Evolutionary conservation across 2,329 filamentous ascomycete genomes (phyloP), one percentile per base, ranked within the genome.

Genomic region (Ascomycota sp.): DNA sequence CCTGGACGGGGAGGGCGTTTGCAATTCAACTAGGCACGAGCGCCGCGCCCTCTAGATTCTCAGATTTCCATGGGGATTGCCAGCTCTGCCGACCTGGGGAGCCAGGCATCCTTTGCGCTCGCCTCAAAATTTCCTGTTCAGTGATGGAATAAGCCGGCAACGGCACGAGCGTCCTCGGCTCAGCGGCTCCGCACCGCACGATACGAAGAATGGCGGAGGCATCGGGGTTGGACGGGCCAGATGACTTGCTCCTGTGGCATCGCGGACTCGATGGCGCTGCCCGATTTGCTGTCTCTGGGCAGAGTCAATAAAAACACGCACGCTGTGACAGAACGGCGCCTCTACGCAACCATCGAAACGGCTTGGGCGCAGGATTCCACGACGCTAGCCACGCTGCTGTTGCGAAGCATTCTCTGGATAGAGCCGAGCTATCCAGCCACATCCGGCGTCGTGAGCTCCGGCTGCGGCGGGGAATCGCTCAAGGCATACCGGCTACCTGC

Each of bases 341-440:
- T 29, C 27, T 32, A 32, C 31, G 8, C 23, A 9, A 11, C 20
- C 6, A 9, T 32, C 20, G 15, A 26, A 20, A 10, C 23, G 7
- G 12, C 6, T 4, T 32, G 27, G 27, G n/a, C 20, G 4, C 7
- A 2, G 17, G 11, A 23, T 7, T 5, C 21, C 8, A 19, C 19
- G 27, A 12, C 31, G 13, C 31, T 23, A 2, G 10, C 27, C 17
- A 8, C 20, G 11, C 20, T 19, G n/a, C 20, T 32, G 19, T 25
- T 32, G 2, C 27, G 31, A 26, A 29, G 23, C 23, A 12, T 32
- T 11, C 27, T 32, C 27, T 32, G 5, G 9, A 23, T 6, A 26
- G 20, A 5, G 27, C 27, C 6, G 12, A 32, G 24, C 31, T 26
- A 8, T 12, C 8, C 7, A n/a, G 19, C n/a, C 17, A 17, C 17